Conservation (phyloP, 768 basidiomycete species). For the Neoboletus magnificus region DNA sequence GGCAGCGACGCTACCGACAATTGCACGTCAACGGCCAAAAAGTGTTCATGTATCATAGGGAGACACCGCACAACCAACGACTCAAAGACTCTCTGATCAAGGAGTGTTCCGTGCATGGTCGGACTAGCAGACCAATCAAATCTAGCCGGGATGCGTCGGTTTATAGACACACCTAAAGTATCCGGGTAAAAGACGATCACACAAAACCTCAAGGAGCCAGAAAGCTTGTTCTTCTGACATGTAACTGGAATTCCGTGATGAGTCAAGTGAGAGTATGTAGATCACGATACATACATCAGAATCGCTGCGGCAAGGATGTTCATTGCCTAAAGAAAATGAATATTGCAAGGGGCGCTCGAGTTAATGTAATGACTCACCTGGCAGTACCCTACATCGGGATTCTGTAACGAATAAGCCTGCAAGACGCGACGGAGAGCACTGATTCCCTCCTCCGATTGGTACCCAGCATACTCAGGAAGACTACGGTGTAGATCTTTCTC, state of each 20-base stretch:
- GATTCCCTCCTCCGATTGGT: conserved; percentile 89
- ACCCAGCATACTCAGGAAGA: conserved; percentile 95
- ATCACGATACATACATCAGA: conserved; percentile 59
- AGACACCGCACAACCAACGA: conserved; percentile 85
- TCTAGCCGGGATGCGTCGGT: not conserved
- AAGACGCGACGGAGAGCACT: conserved; percentile 80
- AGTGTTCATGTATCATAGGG: conserved; percentile 93
- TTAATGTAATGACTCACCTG: conserved; percentile 49
- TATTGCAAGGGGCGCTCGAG: not conserved
- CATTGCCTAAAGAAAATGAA: conserved; percentile 65
- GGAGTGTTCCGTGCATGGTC: conserved; percentile 97
- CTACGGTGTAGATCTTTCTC: conserved; percentile 97
- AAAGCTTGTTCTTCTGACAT: conserved; percentile 99
- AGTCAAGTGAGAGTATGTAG: conserved; percentile 3
- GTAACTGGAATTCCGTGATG: conserved; percentile 53
- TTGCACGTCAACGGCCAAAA: conserved; percentile 88
- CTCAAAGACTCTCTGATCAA: conserved; percentile 99
- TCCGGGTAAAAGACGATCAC: conserved; percentile 93
- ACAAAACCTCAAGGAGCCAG: conserved; percentile 93
- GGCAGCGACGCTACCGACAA: conserved; percentile 95
- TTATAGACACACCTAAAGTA: conserved; percentile 75
- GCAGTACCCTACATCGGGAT: conserved; percentile 92
- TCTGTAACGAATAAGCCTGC: conserved; percentile 94
- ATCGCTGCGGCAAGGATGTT: conserved; percentile 97
- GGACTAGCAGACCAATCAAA: conserved; percentile 49